Evolutionary conservation across 2,329 filamentous ascomycete species (phyloP), one percentile per base, ranked within the genome.

Genomic region (Hypoxylon sp.): DNA sequence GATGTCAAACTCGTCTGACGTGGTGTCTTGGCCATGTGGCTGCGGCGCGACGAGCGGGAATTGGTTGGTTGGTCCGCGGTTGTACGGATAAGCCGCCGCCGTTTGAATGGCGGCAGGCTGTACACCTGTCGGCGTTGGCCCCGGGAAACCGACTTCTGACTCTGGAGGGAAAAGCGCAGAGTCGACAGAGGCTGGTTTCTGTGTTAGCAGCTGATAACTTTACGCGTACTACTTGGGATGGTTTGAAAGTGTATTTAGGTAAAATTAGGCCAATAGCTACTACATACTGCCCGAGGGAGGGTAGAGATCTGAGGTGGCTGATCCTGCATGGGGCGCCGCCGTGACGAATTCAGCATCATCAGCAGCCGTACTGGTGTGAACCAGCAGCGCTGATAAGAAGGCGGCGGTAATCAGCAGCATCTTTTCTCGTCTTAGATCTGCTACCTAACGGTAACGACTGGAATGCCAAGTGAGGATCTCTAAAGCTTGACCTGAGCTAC

Each of bases 31-130:
- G 22, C 75, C 76, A 13, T 75, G 71, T 2, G 76, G 72, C 50
- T 72, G 65, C 3, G 76, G 70, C 1, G 73, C 72, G 4, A 76
- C 66, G n/a, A 78, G 72, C 5, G 77, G 77, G 63, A 79, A 79
- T 26, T 77, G 68, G 54, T 73, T 72, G n/a, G 74, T 65, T 6
- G 73, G 68, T 10, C 74, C 75, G 3, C 67, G 46, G 58, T 77
- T 77, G 60, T 73, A 69, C 3, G 77, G 77, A 26, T 78, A 78
- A 1, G 64, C 47, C 9, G 74, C 66, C 5, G 77, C 77, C 1
- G 75, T 78, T 52, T 77, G 65, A 19, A 72, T 74, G 14, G 75
- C 76, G 1, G 74, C 75, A 3, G 77, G 74, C 52, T 79, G 73
- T 1, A 55, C 61, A 1, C 77, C 77, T 3, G 77, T 78, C 8